These are phyloP conservation scores for Aspergillus affinis DNA, from an alignment of 495 filamentous ascomycete genomes.

Conservation along the genomic window DNA sequence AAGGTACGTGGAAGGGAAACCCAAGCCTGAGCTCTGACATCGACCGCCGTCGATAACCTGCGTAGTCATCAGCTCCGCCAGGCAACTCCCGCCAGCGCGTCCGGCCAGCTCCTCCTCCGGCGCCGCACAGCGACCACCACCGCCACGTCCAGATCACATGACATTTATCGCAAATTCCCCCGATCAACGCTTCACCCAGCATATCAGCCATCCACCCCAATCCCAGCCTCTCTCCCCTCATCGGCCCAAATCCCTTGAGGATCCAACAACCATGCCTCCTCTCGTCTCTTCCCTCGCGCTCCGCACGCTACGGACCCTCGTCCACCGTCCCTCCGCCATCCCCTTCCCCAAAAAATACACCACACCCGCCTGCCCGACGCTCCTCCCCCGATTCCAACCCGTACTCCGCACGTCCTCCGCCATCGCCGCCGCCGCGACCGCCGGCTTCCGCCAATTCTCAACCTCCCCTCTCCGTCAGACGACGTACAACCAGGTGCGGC, in stretches of 20 bases:
- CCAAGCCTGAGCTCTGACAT: slow-evolving; percentile 25
- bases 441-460: slow-evolving; percentile 41
- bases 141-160: slow-evolving; percentile 33
- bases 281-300: slow-evolving; percentile 39
- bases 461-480: slow-evolving; percentile 40
- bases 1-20: background rate
- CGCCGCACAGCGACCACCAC: slow-evolving; percentile 20
- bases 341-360: slow-evolving; percentile 10
- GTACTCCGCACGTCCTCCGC: slow-evolving; percentile 36
- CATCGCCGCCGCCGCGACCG: slow-evolving; percentile 6
- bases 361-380: slow-evolving; percentile 7
- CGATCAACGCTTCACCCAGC: background rate
- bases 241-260: background rate
- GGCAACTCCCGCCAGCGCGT: slow-evolving; percentile 25
- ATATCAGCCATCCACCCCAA: background rate
- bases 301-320: slow-evolving; percentile 39
- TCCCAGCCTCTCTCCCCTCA: background rate
- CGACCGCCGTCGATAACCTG: background rate
- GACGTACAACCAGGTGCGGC: slow-evolving; percentile 56
- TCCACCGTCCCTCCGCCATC: slow-evolving; percentile 29
- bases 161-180: slow-evolving; percentile 18
- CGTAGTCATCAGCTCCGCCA: background rate
- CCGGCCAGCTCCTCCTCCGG: slow-evolving; percentile 40
- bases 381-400: slow-evolving; percentile 35
- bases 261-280: slow-evolving; percentile 31